These are phyloP conservation scores for Immersiella caudata DNA, from an alignment of 495 filamentous ascomycete genomes.

Conservation along the genomic window DNA sequence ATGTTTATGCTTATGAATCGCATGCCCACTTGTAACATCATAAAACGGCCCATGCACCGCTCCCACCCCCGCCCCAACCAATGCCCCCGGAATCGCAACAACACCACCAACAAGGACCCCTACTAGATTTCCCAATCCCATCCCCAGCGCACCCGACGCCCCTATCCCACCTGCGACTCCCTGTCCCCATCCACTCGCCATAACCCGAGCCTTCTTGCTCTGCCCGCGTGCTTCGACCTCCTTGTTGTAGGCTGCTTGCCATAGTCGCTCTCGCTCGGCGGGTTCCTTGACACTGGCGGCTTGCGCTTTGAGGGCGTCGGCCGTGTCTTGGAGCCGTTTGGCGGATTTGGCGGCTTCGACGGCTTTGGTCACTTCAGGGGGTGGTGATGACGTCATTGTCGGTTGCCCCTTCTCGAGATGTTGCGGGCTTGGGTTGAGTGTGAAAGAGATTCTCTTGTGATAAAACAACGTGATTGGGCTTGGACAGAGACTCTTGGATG, in stretches of 20 bases:
- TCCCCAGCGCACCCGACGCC: conserved; percentile 10
- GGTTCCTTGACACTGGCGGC: conserved; percentile 6
- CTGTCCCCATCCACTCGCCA: conserved; percentile 20
- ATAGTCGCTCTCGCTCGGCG: conserved; percentile 18
- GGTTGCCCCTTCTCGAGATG: too few species aligned
- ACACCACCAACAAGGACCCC: conserved; percentile 16
- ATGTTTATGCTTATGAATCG: too few species aligned
- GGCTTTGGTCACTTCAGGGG: neutral
- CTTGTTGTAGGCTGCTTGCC: conserved; percentile 16
- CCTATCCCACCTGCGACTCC: conserved; percentile 6
- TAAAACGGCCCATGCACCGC: conserved; percentile 15
- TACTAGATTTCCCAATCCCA: conserved; percentile 15
- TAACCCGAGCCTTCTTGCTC: conserved; percentile 18
- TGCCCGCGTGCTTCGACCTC: conserved; percentile 12
- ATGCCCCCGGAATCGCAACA: conserved; percentile 11
- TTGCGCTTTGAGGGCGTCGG: conserved; percentile 1
- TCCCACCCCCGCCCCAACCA: conserved; percentile 17
- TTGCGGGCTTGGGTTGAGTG: too few species aligned
- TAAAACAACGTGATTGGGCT: too few species aligned
- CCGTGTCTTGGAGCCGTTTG: conserved; percentile 9
- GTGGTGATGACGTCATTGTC: neutral
- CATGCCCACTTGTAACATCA: neutral
- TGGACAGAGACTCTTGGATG: too few species aligned
- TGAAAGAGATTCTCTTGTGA: too few species aligned
- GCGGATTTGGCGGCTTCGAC: conserved; percentile 17